Conservation (phyloP, 2,329 filamentous ascomycete species). For the Emergomyces pasteurianus region DNA sequence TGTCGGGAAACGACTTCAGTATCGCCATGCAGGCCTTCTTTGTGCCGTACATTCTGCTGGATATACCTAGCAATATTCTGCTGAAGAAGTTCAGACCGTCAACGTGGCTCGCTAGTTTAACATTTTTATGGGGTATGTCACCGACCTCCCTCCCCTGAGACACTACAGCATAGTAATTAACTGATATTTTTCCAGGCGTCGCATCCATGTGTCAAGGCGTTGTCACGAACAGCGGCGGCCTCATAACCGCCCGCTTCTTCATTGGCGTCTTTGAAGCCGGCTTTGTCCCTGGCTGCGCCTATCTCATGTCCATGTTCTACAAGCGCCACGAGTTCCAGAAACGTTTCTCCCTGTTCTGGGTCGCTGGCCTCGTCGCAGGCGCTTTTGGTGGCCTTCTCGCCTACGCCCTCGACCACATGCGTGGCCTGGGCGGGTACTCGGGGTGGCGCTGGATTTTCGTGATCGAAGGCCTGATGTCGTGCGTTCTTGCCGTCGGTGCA, state of each 20-base stretch:
- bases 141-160: too few species aligned
- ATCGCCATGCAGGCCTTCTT: constrained; percentile 25
- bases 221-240: constrained; percentile 17
- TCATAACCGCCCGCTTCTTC: constrained; percentile 21
- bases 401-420: constrained; percentile 19
- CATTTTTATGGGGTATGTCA: constrained; percentile 14
- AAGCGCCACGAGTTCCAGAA: constrained; percentile 27
- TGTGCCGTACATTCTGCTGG: constrained; percentile 18
- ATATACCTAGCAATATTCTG: constrained; percentile 20
- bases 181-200: constrained; percentile 11
- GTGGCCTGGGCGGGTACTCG: constrained; percentile 18
- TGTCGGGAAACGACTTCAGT: constrained; percentile 22
- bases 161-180: background rate
- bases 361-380: constrained; percentile 21
- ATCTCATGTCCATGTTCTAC: constrained; percentile 25
- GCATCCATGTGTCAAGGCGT: constrained; percentile 22
- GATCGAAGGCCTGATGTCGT: constrained; percentile 23
- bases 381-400: constrained; percentile 21
- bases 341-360: constrained; percentile 24
- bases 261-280: constrained; percentile 24
- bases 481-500: constrained; percentile 15
- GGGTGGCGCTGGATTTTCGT: constrained; percentile 28
- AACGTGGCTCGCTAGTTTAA: constrained; percentile 14
- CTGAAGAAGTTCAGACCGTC: constrained; percentile 16
- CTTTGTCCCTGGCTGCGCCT: constrained; percentile 26